Conservation (phyloP, 163 green algal species). For the Chloromonas sp. region DNA sequence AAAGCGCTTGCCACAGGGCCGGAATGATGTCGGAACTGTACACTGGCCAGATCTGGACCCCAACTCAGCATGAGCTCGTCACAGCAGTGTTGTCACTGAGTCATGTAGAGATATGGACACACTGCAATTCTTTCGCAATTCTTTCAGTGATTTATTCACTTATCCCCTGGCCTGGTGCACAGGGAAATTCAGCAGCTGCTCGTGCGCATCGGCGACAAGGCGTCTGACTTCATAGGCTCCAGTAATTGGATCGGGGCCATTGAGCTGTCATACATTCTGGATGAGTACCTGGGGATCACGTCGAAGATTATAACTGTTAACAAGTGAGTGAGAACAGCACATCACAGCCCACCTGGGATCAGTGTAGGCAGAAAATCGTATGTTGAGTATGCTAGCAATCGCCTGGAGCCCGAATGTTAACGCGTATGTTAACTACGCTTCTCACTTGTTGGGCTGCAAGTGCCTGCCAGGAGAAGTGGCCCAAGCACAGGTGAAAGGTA, state of each 20-base stretch:
- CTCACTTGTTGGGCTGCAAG: no score
- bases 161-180: neutral
- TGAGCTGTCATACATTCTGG: constrained; percentile 86
- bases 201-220: constrained; percentile 78
- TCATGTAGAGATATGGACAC: neutral
- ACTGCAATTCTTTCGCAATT: neutral
- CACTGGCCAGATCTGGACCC: neutral
- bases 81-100: neutral
- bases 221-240: constrained; percentile 65
- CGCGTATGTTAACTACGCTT: no score
- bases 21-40: no score
- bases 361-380: no score
- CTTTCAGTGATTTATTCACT: neutral
- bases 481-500: no score
- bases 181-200: constrained; percentile 74
- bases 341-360: no score
- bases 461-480: no score
- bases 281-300: constrained; percentile 70
- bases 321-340: constrained; percentile 2
- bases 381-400: no score
- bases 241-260: constrained; percentile 94
- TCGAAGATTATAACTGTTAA: constrained; percentile 46
- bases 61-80: neutral
- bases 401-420: no score
- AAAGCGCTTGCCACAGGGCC: no score